These are phyloP conservation scores for Inga oerstediana DNA, from an alignment of 306 rosid genomes.

Conservation along the genomic window DNA sequence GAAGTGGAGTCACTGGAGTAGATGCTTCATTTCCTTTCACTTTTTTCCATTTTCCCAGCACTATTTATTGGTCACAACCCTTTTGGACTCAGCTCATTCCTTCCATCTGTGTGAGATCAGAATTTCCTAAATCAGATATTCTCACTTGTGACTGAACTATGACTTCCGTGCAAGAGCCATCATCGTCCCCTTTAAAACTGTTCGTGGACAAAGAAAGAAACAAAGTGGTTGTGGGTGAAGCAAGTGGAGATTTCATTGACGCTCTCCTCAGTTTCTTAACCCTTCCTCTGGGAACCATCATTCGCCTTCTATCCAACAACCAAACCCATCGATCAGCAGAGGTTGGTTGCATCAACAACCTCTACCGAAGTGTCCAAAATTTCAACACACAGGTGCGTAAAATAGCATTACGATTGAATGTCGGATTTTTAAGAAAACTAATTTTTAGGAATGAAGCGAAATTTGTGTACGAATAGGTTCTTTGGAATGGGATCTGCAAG, in stretches of 20 bases:
- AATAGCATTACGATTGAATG: not conserved
- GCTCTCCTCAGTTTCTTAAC: not conserved
- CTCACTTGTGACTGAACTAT: not conserved
- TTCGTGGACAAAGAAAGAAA: not conserved
- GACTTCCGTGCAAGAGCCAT: not conserved
- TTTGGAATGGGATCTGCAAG: not conserved
- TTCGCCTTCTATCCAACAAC: not conserved
- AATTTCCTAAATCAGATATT: not conserved
- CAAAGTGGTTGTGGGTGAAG: not conserved
- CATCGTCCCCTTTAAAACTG: not conserved
- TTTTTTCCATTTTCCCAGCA: too few relatives aligned
- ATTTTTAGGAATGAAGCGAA: not conserved
- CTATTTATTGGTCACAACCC: too few relatives aligned
- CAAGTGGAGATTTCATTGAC: not conserved
- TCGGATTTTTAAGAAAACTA: too few relatives aligned
- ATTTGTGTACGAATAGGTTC: not conserved
- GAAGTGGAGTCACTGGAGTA: too few relatives aligned
- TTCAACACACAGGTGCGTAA: not conserved
- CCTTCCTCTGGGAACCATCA: not conserved
- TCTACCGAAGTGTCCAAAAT: conserved; percentile 3
- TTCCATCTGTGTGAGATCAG: not conserved
- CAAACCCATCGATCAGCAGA: not conserved
- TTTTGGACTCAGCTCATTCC: not conserved
- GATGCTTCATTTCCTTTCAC: too few relatives aligned
- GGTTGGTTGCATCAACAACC: conserved; percentile 14